Base-by-base conservation (phyloP, 371 early-diverging fungal genomes). In the Funneliformis caledonium region DNA sequence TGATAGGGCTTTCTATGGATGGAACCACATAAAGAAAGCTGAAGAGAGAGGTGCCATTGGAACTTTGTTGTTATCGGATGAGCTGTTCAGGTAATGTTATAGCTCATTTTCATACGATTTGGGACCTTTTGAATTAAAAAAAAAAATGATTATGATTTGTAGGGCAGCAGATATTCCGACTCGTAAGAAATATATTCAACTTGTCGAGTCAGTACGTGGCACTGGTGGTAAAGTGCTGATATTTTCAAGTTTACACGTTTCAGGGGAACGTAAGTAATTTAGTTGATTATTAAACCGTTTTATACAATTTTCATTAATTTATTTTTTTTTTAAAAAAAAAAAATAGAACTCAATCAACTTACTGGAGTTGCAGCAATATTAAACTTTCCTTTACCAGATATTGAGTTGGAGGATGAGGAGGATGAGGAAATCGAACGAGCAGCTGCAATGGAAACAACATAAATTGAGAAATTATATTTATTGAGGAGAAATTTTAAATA, bases 341-440 rank as follows among this genome's bases (percentile, higher is more conserved):
- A 37, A 26, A 11, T 83, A 91, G 92, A 98, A 87, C 88, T 99
- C 19, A 92, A 91, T 81, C 95, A 97, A 85, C 86, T 99, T 60
- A 93, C 97, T 10, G 99, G 99, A 52, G 94, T 98, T 4, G 99
- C 99, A 0, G 97, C 97, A 5, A 95, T 97, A 45, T 88, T 98
- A 45, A 94, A 89, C 64, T 99, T 93, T 70, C 96, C 96, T 22
- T 69, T 91, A 56, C 92, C 92, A 14, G 92, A 92, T 65, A 86
- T 93, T 62, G 93, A 93, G 8, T 88, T 89, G 8, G 87, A 76
- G 26, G 75, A 74, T 10, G 72, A 72, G 22, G 74, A 74, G n/a
- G 33, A 73, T 11, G 52, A 73, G 37, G 43, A 70, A 52, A 50
- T 48, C 8, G 73, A n/a, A 73, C 22, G n/a, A 56, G 73, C 50